Percentiles rank a stretch among this genome's conserved stretches.
phyloP scores from a whole-genome alignment of 257 asterid genomes.

The Henckelia pumila region DNA sequence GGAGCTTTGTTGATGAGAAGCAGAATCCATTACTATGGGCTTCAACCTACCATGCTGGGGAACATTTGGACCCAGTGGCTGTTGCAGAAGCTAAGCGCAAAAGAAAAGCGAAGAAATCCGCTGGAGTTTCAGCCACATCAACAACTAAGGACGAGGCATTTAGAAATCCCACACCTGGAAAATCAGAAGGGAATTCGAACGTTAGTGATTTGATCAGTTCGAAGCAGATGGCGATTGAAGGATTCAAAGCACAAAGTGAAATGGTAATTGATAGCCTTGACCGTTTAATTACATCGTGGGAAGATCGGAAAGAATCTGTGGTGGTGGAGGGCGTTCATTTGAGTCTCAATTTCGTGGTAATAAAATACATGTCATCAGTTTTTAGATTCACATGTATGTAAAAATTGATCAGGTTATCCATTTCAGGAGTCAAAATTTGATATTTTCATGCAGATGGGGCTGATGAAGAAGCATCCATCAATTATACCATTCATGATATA shows the following conservation, averaged over 20 bases:
- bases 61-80: constrained; percentile 84
- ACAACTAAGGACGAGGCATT: constrained; percentile 38
- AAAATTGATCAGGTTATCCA: background rate
- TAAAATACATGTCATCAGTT: constrained; percentile 12
- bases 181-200: constrained; percentile 48
- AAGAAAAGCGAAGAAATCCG: constrained; percentile 79
- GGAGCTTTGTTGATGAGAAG: constrained; percentile 92
- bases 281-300: constrained; percentile 93
- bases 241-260: constrained; percentile 98
- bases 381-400: background rate
- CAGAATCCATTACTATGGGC: constrained; percentile 97
- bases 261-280: constrained; percentile 99
- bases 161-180: constrained; percentile 33
- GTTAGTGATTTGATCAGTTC: constrained; percentile 60
- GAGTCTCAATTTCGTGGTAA: constrained; percentile 99
- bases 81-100: constrained; percentile 86
- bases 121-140: constrained; percentile 48
- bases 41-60: constrained; percentile 98
- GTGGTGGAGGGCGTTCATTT: constrained; percentile 99
- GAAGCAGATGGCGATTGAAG: constrained; percentile 96
- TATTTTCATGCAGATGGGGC: constrained; percentile 81
- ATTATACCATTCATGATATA: constrained; percentile 92
- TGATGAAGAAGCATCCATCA: constrained; percentile 98
- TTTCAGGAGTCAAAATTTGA: constrained; percentile 8
- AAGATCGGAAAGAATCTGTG: constrained; percentile 90